Evolutionary conservation across 768 basidiomycete species (phyloP), one percentile per base, ranked within the genome.

Genomic region (Gloeopeniophorella convolvens): DNA sequence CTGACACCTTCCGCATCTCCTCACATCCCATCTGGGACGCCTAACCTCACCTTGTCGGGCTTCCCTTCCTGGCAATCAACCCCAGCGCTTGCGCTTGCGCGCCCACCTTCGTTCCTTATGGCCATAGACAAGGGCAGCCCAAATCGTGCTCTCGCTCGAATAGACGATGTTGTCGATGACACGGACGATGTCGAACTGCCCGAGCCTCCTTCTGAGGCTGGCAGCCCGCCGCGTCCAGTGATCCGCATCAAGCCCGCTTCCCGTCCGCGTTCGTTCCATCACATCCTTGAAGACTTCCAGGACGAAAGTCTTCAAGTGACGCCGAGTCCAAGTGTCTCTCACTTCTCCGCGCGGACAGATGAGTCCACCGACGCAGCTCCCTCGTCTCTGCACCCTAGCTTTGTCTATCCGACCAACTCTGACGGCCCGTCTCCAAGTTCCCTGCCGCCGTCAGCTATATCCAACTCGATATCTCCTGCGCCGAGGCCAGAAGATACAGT

Each of bases 251-350:
- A 63, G 43, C 46, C 66, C 1, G 42, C 61, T 1, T 51, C 66
- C 16, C 74, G 82, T 7, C 77, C 83, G 13, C 68, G 76, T 60
- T 86, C 84, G 56, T 85, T 80, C 60, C 71, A 80, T 54, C 78
- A 83, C 56, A 76, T 85, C 45, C 63, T 84, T 45, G 80, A 81
- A 37, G 83, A 83, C 54, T 84, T 86, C 56, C 69, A 70, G 52
- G 64, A 62, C 15, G 39, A 48, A 33, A 27, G 13, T 18, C n/a
- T 27, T 4, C 21, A 39, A 27, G 45, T 43, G 37, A 34, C 33
- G 15, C 48, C 57, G 24, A 65, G 65, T 43, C 65, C 65, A 23
- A 57, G 59, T 33, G 51, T 56, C 18, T 60, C 62, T 42, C 60
- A 62, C 30, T 62, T 60, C 55, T 63, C 65, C 56, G 42, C 50